Evolutionary conservation across 1,284 basidiomycete species (phyloP), one percentile per base, ranked within the genome.

Genomic region (Porphyrellus sp.): DNA sequence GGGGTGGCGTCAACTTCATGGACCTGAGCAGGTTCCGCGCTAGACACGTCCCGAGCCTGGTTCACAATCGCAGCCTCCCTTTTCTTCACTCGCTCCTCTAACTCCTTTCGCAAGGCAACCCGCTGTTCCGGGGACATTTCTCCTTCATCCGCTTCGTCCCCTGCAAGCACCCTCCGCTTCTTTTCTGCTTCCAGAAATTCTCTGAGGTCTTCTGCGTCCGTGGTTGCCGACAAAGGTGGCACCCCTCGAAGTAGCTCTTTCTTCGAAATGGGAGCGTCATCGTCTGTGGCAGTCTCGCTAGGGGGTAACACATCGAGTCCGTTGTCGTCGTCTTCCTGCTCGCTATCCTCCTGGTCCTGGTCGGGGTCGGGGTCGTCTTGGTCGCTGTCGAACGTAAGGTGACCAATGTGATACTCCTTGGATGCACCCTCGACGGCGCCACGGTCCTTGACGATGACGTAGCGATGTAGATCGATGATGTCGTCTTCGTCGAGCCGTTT

Each of bases 401-500:
- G 72, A 4, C 82, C 83, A 55, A 84, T 73, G 16, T 72, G 64
- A 59, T 72, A 77, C 20, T 67, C 67, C 39, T 68, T 70, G 35
- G 63, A 59, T 18, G 75, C 67, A 13, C 68, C 67, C 42, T 80
- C 77, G 37, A 86, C 70, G 7, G 86, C 76, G 3, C 88, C 88
- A 52, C 84, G 78, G 64, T 90, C 85, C 61, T 80, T 80, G 49
- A 86, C 70, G 35, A 90, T 73, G 50, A 77, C 66, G 20, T 74
- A 77, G 8, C 80, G 80, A 44, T 73, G 70, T 3, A 90, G 68
- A 63, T 90, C 83, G 31, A 90, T 75, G 45, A 89, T 83, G 62
- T 90, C 88, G 66, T 90, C 87, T 60, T 89, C 82, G 57, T 88
- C 85, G 25, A 89, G 70, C 35, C 76, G 74, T 46, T 79, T 76